A percentile compares a stretch with the other conserved stretches of the same genome.
These are phyloP conservation scores for Aphanomyces euteiches DNA, from an alignment of 352 stramenopile species.

Conservation along the genomic window DNA sequence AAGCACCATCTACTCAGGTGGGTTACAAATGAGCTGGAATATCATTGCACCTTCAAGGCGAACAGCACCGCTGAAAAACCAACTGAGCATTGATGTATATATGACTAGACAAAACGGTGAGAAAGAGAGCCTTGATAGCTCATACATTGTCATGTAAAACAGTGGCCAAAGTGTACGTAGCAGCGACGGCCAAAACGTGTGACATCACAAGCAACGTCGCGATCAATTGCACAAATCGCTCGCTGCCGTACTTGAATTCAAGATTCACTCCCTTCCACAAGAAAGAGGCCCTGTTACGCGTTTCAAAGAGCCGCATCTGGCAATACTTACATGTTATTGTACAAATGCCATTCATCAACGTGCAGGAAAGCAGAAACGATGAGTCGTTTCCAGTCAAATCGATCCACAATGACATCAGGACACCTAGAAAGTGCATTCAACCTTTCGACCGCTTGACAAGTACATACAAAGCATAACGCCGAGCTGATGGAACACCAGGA, in stretches of 20 bases:
- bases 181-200: conserved; percentile 53
- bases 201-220: conserved; percentile 55
- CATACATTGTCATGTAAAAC: conserved; percentile 26
- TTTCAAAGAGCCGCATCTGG: no score
- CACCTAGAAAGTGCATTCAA: conserved; percentile 45
- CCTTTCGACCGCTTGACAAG: neutral
- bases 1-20: conserved; percentile 35
- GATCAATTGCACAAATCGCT: conserved; percentile 50
- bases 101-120: conserved; percentile 31
- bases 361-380: conserved; percentile 78
- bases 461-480: neutral
- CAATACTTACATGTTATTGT: conserved; percentile 81
- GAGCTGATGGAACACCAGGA: conserved; percentile 15
- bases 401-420: conserved; percentile 49
- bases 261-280: conserved; percentile 83
- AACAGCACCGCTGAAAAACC: conserved; percentile 78
- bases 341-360: conserved; percentile 80
- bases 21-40: neutral
- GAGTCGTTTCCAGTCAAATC: conserved; percentile 44
- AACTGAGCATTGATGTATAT: conserved; percentile 57
- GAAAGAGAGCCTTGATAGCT: neutral
- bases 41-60: conserved; percentile 57
- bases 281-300: conserved; percentile 53
- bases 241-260: conserved; percentile 49
- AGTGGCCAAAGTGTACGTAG: conserved; percentile 40